These are phyloP conservation scores for Xylaria sp. DNA, from an alignment of 2,329 filamentous ascomycete genomes.

Conservation along the genomic window DNA sequence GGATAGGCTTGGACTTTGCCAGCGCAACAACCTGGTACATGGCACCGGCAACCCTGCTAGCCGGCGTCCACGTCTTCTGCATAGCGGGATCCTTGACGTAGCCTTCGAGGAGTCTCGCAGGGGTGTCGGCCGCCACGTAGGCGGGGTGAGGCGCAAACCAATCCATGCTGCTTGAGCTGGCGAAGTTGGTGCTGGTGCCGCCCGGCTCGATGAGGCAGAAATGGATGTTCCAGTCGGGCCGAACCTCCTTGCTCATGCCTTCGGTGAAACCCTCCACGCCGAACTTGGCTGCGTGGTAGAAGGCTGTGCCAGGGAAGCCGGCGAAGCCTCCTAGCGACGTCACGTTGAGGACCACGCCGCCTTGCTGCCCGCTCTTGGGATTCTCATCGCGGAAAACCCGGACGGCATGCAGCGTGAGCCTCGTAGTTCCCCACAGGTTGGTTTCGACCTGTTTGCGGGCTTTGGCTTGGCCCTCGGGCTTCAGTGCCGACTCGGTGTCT, in stretches of 20 bases:
- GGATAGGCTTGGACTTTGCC: constrained; percentile 29
- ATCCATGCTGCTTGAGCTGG: constrained; percentile 23
- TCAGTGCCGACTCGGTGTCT: constrained; percentile 32
- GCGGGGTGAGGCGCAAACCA: constrained; percentile 30
- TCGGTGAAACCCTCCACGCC: constrained; percentile 40
- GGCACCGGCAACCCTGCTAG: constrained; percentile 32
- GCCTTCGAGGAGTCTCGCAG: constrained; percentile 26
- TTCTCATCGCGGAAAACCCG: constrained; percentile 47
- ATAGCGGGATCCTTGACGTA: constrained; percentile 26
- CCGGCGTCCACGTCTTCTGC: constrained; percentile 33
- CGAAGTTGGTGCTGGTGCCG: constrained; percentile 35
- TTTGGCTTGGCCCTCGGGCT: constrained; percentile 29
- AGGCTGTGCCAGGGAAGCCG: constrained; percentile 39
- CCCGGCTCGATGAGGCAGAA: constrained; percentile 40
- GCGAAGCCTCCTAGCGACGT: constrained; percentile 38
- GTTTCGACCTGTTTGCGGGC: constrained; percentile 46
- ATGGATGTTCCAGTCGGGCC: constrained; percentile 41
- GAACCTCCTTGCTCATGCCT: constrained; percentile 37
- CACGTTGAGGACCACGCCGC: constrained; percentile 40
- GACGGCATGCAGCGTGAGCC: constrained; percentile 44
- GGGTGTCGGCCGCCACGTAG: constrained; percentile 33
- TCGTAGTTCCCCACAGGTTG: constrained; percentile 46
- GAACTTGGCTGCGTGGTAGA: constrained; percentile 43
- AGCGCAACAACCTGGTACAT: constrained; percentile 37
- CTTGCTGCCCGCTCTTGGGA: constrained; percentile 37